Percentiles rank a stretch among this genome's conserved stretches.
These are phyloP conservation scores for Blastomyces percursus DNA, from an alignment of 2,329 filamentous ascomycete genomes.

Conservation along the genomic window DNA sequence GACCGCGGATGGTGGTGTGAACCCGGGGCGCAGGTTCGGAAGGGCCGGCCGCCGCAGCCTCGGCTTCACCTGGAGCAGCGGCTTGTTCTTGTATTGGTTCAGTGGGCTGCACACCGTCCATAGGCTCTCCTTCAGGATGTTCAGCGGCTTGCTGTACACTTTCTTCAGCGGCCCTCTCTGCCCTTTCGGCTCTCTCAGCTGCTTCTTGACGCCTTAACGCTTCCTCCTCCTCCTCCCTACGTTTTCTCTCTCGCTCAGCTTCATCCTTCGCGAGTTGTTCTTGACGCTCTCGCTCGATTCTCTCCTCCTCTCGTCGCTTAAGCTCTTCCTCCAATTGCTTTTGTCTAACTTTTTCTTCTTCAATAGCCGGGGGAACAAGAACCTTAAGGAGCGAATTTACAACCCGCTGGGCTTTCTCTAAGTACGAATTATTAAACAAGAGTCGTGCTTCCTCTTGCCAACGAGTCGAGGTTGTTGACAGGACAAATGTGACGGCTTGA, in stretches of 20 bases:
- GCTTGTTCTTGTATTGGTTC: constrained; percentile 28
- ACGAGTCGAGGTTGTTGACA: constrained; percentile 59
- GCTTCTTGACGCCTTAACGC: constrained; percentile 47
- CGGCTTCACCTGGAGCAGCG: constrained; percentile 23
- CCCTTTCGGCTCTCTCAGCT: constrained; percentile 42
- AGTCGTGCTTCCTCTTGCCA: constrained; percentile 88
- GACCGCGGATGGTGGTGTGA: constrained; percentile 72
- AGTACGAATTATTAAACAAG: constrained; percentile 59
- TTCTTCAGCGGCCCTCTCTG: constrained; percentile 37
- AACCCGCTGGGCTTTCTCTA: constrained; percentile 60
- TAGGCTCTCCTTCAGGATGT: constrained; percentile 40
- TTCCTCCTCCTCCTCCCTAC: constrained; percentile 57
- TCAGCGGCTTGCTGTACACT: constrained; percentile 27
- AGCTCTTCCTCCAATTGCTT: constrained; percentile 47
- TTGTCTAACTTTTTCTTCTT: constrained; percentile 63
- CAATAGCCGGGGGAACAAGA: constrained; percentile 73
- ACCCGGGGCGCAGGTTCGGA: constrained; percentile 49
- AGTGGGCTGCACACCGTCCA: constrained; percentile 64
- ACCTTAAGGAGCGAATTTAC: constrained; percentile 57
- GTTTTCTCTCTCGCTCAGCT: constrained; percentile 59
- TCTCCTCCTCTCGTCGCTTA: constrained; percentile 50
- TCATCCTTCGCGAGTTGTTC: constrained; percentile 57
- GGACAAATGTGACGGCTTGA: constrained; percentile 64
- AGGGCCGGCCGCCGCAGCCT: constrained; percentile 36
- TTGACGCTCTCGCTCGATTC: constrained; percentile 50